phyloP scores from a whole-genome alignment of 345 rosid species.

The Draba incana region DNA sequence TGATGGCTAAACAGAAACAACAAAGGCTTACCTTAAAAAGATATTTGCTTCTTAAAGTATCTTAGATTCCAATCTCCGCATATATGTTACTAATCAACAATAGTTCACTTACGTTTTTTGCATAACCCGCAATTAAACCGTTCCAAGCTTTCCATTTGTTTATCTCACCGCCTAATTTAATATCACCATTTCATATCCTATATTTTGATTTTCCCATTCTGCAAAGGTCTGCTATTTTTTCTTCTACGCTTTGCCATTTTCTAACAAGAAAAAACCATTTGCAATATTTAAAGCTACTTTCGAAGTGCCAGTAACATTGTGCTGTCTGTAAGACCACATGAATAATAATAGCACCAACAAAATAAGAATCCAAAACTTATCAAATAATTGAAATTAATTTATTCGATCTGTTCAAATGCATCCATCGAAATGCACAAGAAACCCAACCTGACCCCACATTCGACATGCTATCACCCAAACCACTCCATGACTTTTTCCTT shows the following conservation, averaged over 20 bases:
- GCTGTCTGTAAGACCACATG: conserved; percentile 43
- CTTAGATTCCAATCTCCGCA: too few species aligned
- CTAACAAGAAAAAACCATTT: neutral
- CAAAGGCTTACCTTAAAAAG: too few species aligned
- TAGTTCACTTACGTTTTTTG: too few species aligned
- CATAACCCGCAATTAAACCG: too few species aligned
- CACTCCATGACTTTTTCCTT: conserved; percentile 33
- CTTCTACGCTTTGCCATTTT: neutral
- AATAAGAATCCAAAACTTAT: conserved; percentile 35
- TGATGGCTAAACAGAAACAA: too few species aligned
- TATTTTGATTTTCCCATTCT: too few species aligned
- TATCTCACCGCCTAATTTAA: too few species aligned
- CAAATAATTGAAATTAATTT: conserved; percentile 35
- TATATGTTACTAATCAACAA: too few species aligned
- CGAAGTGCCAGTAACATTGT: conserved; percentile 34
- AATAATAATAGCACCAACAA: conserved; percentile 31
- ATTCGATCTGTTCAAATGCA: conserved; percentile 42
- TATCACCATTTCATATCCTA: too few species aligned
- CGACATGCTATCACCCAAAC: conserved; percentile 32
- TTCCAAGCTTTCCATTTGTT: too few species aligned
- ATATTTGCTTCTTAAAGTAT: too few species aligned
- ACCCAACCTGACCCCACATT: conserved; percentile 35
- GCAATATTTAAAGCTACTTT: neutral
- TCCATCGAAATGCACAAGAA: conserved; percentile 28
- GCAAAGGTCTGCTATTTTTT: neutral